Evolutionary conservation across 1,284 basidiomycete species (phyloP).

Genomic region (Ceratobasidium sp.): DNA sequence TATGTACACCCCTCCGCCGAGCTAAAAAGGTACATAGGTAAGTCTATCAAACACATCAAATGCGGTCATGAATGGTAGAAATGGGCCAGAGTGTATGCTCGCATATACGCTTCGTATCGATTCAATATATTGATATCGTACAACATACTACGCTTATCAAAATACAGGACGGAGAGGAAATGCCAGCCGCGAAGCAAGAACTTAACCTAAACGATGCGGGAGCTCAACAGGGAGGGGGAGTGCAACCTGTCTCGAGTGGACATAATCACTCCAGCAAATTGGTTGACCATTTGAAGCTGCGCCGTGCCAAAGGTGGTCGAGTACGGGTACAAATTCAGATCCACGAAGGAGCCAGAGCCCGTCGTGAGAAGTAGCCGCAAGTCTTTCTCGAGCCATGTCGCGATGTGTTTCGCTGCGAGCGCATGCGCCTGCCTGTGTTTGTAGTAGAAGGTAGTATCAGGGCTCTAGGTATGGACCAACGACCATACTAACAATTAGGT

Average conservation of each 20-base stretch:
- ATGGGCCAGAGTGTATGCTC: no score
- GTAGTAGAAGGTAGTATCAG: background rate
- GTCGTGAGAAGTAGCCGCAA: background rate
- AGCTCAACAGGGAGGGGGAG: constrained; percentile 8
- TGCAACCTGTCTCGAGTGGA: constrained; percentile 13
- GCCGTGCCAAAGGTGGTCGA: constrained; percentile 37
- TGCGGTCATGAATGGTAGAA: no score
- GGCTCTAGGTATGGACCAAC: no score
- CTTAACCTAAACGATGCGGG: no score
- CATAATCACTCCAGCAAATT: constrained; percentile 35
- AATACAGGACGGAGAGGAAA: no score
- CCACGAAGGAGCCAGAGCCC: constrained; percentile 10
- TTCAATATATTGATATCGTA: no score
- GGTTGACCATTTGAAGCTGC: constrained; percentile 4
- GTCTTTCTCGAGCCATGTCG: background rate
- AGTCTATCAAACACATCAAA: no score
- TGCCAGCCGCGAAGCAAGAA: no score
- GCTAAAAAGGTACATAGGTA: no score
- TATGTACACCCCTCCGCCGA: no score
- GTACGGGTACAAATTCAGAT: constrained; percentile 24
- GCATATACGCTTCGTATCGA: no score
- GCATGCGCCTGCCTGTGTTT: constrained; percentile 17
- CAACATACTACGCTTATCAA: no score
- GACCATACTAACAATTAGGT: constrained; percentile 9
- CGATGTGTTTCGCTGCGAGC: constrained; percentile 37